Evolutionary conservation across 106 monocot species (phyloP).

Genomic region (Acorus calamus): DNA sequence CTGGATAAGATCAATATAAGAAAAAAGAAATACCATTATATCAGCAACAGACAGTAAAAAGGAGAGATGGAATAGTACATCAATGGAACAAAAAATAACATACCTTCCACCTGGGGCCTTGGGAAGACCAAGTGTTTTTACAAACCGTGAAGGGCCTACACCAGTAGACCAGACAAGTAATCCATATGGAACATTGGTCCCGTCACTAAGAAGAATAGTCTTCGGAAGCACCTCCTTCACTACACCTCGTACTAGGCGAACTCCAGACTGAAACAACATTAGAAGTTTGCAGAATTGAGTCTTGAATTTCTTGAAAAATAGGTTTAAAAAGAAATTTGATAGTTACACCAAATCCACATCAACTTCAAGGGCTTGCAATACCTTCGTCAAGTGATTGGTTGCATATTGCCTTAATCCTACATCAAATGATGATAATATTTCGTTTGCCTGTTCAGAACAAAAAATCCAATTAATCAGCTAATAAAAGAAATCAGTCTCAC

Average conservation of each 20-base stretch:
- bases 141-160: constrained; percentile 47
- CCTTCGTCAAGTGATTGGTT: constrained; percentile 46
- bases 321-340: background rate
- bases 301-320: background rate
- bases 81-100: background rate
- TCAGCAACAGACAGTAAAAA: no score
- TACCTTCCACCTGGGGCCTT: constrained; percentile 48
- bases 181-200: constrained; percentile 41
- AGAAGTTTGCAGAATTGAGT: background rate
- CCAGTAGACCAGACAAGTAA: constrained; percentile 64
- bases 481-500: background rate
- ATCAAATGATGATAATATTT: constrained; percentile 52
- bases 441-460: constrained; percentile 28
- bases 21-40: background rate
- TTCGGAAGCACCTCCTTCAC: constrained; percentile 41
- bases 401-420: constrained; percentile 41
- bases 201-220: constrained; percentile 41
- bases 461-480: background rate
- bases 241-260: constrained; percentile 38
- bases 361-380: background rate
- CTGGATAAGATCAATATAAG: constrained; percentile 2
- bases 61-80: no score
- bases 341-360: background rate
- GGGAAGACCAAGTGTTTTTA: constrained; percentile 32
- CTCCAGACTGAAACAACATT: constrained; percentile 28